These are phyloP conservation scores for Ophiocordyceps camponoti-floridani DNA, from an alignment of 2,329 filamentous ascomycete genomes.

Conservation along the genomic window DNA sequence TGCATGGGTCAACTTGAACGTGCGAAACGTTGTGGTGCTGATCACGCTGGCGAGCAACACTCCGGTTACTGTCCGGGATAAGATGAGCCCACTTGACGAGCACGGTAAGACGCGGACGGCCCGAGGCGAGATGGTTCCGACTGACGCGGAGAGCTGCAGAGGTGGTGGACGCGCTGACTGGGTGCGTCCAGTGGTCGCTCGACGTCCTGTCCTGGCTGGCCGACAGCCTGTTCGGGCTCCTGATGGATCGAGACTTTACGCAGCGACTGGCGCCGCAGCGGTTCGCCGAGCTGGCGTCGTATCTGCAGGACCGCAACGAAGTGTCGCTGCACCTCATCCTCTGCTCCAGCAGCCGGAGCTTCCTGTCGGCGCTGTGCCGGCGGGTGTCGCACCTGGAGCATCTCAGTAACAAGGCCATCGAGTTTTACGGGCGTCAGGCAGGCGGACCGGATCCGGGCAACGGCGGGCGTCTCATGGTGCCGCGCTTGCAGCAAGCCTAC, in stretches of 20 bases:
- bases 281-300: slow-evolving; percentile 28
- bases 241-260: slow-evolving; percentile 32
- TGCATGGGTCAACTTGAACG: slow-evolving; percentile 55
- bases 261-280: slow-evolving; percentile 27
- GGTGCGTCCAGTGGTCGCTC: slow-evolving; percentile 62
- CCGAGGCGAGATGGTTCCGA: not conserved
- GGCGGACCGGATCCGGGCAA: slow-evolving; percentile 20
- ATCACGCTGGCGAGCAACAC: slow-evolving; percentile 44
- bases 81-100: slow-evolving; percentile 44
- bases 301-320: slow-evolving; percentile 36
- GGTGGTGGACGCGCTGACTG: slow-evolving; percentile 52
- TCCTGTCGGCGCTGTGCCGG: slow-evolving; percentile 51
- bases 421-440: slow-evolving; percentile 29
- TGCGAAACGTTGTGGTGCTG: slow-evolving; percentile 53
- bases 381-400: slow-evolving; percentile 39
- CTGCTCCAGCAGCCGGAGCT: slow-evolving; percentile 55
- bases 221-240: slow-evolving; percentile 39
- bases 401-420: slow-evolving; percentile 28
- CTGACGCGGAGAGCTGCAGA: slow-evolving; percentile 26
- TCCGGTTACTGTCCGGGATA: slow-evolving; percentile 33
- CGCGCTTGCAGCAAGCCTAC: slow-evolving; percentile 38
- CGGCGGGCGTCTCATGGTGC: slow-evolving; percentile 22
- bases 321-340: slow-evolving; percentile 47
- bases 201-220: slow-evolving; percentile 48
- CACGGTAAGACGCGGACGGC: slow-evolving; percentile 15